Conservation (phyloP, 345 rosid genomes). For the Brassica juncea region DNA sequence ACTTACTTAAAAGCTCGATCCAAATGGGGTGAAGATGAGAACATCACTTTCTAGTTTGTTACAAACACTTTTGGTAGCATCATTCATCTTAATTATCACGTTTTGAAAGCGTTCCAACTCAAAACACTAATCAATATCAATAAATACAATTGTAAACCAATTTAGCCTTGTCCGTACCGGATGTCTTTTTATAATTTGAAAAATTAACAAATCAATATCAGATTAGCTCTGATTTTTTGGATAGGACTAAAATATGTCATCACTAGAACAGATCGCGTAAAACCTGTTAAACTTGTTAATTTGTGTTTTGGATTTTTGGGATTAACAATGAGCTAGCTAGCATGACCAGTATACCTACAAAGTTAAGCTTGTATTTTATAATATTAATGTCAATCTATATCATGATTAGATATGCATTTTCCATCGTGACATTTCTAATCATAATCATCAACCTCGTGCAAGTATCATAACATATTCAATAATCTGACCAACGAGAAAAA, state of each 20-base stretch:
- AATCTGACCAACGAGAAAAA: background rate
- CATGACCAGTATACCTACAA: slow-evolving; percentile 12
- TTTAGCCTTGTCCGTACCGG: background rate
- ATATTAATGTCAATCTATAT: background rate
- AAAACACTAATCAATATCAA: background rate
- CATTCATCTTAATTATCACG: background rate
- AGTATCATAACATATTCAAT: background rate
- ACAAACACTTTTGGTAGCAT: slow-evolving; percentile 18
- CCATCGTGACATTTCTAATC: background rate
- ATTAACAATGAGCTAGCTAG: slow-evolving; percentile 19
- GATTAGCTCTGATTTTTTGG: background rate
- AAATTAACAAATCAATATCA: slow-evolving; percentile 13
- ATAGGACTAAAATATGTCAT: background rate
- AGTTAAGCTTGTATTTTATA: slow-evolving; percentile 2
- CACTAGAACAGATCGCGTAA: slow-evolving; percentile 13
- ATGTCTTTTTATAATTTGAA: background rate
- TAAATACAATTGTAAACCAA: background rate
- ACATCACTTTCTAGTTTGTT: slow-evolving; percentile 40
- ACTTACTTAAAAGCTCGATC: slow-evolving; percentile 12
- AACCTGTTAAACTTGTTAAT: slow-evolving; percentile 7
- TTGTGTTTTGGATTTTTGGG: background rate
- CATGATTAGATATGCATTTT: background rate
- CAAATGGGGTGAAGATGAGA: slow-evolving; percentile 32
- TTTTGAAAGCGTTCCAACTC: slow-evolving; percentile 9
- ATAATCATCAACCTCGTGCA: slow-evolving; percentile 20